phyloP scores from a whole-genome alignment of 139 green algal genomes.

The Chlorella sp. region DNA sequence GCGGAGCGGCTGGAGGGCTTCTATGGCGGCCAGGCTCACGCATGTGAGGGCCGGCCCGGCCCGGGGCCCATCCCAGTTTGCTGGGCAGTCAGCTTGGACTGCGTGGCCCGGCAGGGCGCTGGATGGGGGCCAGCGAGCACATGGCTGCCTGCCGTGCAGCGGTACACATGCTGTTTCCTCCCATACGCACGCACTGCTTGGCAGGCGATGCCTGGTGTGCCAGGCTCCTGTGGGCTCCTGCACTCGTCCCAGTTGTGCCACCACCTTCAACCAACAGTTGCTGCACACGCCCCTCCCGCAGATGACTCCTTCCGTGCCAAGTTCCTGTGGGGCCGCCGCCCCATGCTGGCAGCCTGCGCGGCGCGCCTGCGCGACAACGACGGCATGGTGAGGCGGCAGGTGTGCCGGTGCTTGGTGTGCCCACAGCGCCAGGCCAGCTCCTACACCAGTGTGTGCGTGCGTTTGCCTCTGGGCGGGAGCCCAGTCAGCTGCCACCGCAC shows the following conservation, averaged over 20 bases:
- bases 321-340: slow-evolving; percentile 94
- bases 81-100: too few species aligned
- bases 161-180: neutral
- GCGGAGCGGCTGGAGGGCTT: slow-evolving; percentile 85
- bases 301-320: slow-evolving; percentile 93
- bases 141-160: neutral
- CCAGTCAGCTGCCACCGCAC: too few species aligned
- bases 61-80: neutral
- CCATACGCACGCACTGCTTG: too few species aligned
- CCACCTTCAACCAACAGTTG: neutral
- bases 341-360: slow-evolving; percentile 91
- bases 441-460: too few species aligned
- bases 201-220: too few species aligned
- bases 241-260: too few species aligned
- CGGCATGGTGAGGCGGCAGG: slow-evolving; percentile 80
- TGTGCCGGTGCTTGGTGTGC: too few species aligned
- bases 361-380: slow-evolving; percentile 69
- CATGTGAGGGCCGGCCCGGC: slow-evolving; percentile 54
- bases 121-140: too few species aligned
- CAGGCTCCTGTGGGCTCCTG: neutral
- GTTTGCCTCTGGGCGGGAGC: too few species aligned
- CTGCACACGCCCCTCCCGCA: slow-evolving; percentile 49
- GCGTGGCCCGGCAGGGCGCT: too few species aligned
- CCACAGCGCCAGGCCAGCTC: too few species aligned
- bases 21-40: slow-evolving; percentile 80